Evolutionary conservation across 2,329 filamentous ascomycete species (phyloP), one percentile per base, ranked within the genome.

Genomic region (Neonectria magnoliae): DNA sequence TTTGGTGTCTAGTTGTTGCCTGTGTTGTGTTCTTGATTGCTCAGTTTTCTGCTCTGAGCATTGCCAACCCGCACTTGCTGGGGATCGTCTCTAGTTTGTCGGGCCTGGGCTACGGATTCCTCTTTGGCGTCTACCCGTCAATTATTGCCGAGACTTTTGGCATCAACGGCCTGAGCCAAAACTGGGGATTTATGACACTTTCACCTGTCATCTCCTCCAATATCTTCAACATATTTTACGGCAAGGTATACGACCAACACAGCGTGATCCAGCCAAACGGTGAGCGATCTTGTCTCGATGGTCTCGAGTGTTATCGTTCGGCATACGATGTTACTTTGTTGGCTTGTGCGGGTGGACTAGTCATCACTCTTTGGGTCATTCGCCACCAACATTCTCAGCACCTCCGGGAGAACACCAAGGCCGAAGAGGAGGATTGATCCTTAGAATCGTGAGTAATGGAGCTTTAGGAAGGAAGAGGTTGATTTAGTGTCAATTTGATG

Each of bases 161-260:
- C 8, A 91, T 98, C 27, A 87, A 91, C 65, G 95, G 94, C 1
- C 84, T 99, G 51, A 94, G 91, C 60, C 93, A 97, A 76, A 99
- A 98, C 75, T 99, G 96, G 95, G 96, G 96, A 14, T 91, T 92
- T 72, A 97, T 99, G 90, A 98, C 93, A 0, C 83, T 98, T 52
- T 91, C 93, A 3, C 94, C 95, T 0, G 93, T 97, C 3, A 80
- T 97, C 29, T 94, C 91, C 9, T 94, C 93, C 54, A 97, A 98
- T 73, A 79, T 97, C 22, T 98, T 97, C 84, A 99, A 98, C 76
- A 81, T 98, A 1, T 89, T 96, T 62, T 99, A 98, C 76, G 96
- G 96, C 53, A 81, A 78, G 16, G 89, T 97, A 0, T 97, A 93
- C 71, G 96, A 99, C 76, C 81, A 82, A 9, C 94, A 98, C 78